phyloP scores from a whole-genome alignment of 768 basidiomycete genomes.

The Rhizopogon salebrosus region DNA sequence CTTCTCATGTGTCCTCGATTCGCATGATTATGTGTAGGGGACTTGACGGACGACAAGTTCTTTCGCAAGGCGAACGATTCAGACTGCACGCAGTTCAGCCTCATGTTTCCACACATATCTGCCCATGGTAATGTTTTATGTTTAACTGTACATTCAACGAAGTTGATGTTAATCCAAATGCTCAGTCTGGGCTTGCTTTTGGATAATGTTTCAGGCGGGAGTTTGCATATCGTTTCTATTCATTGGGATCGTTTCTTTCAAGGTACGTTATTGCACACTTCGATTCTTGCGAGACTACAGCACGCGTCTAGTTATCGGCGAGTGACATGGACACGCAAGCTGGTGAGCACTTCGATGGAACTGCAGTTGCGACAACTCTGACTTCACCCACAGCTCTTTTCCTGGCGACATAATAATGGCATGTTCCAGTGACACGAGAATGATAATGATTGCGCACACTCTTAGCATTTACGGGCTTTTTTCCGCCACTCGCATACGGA shows the following conservation, averaged over 20 bases:
- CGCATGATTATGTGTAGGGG: conserved; percentile 49
- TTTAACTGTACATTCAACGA: background rate
- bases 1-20: background rate
- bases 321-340: conserved; percentile 56
- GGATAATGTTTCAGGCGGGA: conserved; percentile 76
- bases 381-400: conserved; percentile 43
- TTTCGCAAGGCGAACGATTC: conserved; percentile 94
- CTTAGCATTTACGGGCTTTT: background rate
- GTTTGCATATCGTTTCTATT: conserved; percentile 75
- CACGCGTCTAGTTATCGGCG: conserved; percentile 28
- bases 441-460: background rate
- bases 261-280: conserved; percentile 37
- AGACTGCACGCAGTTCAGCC: conserved; percentile 83
- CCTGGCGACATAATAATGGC: conserved; percentile 47
- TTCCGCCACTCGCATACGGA: conserved; percentile 5
- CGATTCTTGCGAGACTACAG: conserved; percentile 4
- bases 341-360: conserved; percentile 37
- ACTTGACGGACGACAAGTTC: conserved; percentile 90
- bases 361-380: conserved; percentile 1
- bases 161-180: background rate
- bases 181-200: conserved; percentile 79
- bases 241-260: conserved; percentile 80
- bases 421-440: background rate
- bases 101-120: conserved; percentile 65
- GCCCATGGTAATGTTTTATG: conserved; percentile 56